Base-by-base conservation (phyloP, 2,329 filamentous ascomycete genomes). In the Onygenales sp. region DNA sequence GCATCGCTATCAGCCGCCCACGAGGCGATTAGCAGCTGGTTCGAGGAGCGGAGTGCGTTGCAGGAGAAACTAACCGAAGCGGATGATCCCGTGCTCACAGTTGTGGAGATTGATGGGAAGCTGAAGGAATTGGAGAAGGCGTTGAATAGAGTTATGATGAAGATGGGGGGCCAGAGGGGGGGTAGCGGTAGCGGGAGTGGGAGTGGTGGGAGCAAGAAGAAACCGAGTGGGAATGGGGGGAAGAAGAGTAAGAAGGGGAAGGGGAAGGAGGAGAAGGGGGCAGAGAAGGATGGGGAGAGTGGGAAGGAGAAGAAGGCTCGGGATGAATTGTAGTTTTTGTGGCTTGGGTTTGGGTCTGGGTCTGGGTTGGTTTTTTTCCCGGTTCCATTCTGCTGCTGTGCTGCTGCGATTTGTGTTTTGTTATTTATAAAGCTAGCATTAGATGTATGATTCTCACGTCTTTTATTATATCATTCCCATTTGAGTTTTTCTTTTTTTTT, bases 11-110 rank as follows among this genome's bases (percentile, higher is more conserved):
- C 84, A 50, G 76, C 80, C 9, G 72, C 83, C 14, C 81, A 84
- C 63, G 78, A 82, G 32, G 78, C 80, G 11, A 81, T 84, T 14
- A 73, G 78, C 13, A 75, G 78, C 17, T 98, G 92, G 92, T 77
- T 98, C 17, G 79, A 83, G 35, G 80, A 86, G 59, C 85, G 87
- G 65, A 72, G 87, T 47, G 74, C 78, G 2, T 78, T 80, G 61
- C 92, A 97, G 69, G 80, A 83, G 33, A 84, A 82, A 60, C 80
- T 95, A 2, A 73, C 78, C 13, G 72, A 76, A 2, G 83, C 83
- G 2, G 87, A 89, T 8, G 84, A 97, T 59, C 87, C 89, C 0
- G 84, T 84, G 6, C 76, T 95, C 7, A 78, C 85, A 0, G 74
- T 83, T 59, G 84, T 85, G 64, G 91, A 95, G 32, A 70, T 95